These are phyloP conservation scores for Phytophthora aleatoria DNA, from an alignment of 352 stramenopile genomes.

Conservation along the genomic window DNA sequence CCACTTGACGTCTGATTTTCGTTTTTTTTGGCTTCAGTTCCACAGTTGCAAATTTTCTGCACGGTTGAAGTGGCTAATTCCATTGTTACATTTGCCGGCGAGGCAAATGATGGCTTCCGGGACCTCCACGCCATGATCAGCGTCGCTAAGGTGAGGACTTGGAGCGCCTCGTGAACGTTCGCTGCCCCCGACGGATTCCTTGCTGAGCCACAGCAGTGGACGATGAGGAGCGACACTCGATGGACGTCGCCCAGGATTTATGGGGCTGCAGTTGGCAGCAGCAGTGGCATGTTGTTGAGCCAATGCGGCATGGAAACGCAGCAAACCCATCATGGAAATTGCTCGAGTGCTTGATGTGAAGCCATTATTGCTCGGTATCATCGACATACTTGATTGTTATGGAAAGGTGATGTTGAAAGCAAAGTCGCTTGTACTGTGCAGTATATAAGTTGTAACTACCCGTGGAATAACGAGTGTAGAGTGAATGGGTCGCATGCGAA, in stretches of 20 bases:
- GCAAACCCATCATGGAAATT: neutral
- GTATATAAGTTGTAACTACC: no score
- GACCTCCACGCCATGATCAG: constrained; percentile 8
- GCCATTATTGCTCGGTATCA: no score
- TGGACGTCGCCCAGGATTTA: neutral
- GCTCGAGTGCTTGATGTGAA: no score
- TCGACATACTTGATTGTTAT: no score
- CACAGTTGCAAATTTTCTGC: constrained; percentile 12
- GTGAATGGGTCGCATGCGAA: no score
- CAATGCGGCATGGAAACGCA: neutral
- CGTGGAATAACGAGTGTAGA: no score
- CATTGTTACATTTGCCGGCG: constrained; percentile 2
- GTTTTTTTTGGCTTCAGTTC: constrained; percentile 9
- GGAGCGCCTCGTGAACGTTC: neutral
- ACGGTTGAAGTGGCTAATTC: constrained; percentile 9
- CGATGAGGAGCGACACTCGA: no score
- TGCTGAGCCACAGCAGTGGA: no score
- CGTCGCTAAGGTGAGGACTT: neutral
- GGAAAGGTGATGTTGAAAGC: no score
- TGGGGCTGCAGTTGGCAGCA: no score
- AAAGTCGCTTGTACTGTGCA: no score
- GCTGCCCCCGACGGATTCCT: neutral
- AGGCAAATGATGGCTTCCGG: constrained; percentile 10
- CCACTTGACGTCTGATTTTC: constrained; percentile 12
- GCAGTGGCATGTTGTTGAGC: neutral